A percentile compares a stretch with the other conserved stretches of the same genome.
phyloP scores from a whole-genome alignment of 192 early-diverging fungal species.

The Podila verticillata region DNA sequence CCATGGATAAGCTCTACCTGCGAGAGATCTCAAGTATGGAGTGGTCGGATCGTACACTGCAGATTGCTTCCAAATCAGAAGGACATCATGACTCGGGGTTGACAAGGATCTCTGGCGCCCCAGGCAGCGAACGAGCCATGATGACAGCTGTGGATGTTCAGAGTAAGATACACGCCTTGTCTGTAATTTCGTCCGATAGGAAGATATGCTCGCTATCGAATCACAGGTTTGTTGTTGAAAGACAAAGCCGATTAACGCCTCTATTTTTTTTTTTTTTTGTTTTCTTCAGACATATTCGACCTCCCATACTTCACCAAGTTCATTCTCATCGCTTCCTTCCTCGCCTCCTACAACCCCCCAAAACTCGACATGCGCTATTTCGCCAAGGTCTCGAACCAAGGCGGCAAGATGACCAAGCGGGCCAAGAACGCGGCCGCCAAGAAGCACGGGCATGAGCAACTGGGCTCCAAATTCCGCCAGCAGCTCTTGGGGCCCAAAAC shows the following conservation, averaged over 20 bases:
- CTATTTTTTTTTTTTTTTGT: background rate
- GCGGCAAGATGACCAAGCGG: constrained; percentile 58
- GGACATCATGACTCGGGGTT: background rate
- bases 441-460: constrained; percentile 32
- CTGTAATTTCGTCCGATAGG: background rate
- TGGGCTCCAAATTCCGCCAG: constrained; percentile 68
- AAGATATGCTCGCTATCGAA: too few relatives aligned
- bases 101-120: background rate
- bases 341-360: constrained; percentile 95
- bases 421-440: constrained; percentile 41
- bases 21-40: constrained; percentile 92
- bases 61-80: constrained; percentile 21
- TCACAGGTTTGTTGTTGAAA: background rate
- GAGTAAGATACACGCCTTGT: constrained; percentile 10
- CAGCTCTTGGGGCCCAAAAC: constrained; percentile 91
- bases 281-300: constrained; percentile 61
- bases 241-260: background rate
- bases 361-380: constrained; percentile 89
- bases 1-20: constrained; percentile 86
- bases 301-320: constrained; percentile 93
- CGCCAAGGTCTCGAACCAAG: constrained; percentile 63
- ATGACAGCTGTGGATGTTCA: constrained; percentile 34
- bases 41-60: constrained; percentile 67
- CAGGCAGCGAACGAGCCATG: constrained; percentile 29
- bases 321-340: constrained; percentile 86